A percentile compares a stretch with the other conserved stretches of the same genome.
phyloP scores from a whole-genome alignment of 768 basidiomycete species.

The Rhizopogon roseolus region DNA sequence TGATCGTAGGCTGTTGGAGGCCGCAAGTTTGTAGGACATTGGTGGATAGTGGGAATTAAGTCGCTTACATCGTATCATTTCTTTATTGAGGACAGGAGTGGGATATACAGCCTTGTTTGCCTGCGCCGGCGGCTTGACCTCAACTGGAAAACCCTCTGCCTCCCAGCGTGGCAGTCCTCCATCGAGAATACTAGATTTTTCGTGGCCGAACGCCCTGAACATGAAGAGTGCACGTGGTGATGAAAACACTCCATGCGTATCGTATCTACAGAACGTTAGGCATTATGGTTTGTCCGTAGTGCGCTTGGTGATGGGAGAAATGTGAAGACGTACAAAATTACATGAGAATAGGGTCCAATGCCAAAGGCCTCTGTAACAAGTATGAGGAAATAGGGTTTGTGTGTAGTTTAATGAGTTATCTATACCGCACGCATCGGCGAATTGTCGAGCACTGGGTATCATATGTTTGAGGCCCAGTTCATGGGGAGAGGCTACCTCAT shows the following conservation, averaged over 20 bases:
- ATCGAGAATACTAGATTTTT: slow-evolving; percentile 80
- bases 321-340: slow-evolving; percentile 60
- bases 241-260: slow-evolving; percentile 86
- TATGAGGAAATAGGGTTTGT: not conserved
- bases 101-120: slow-evolving; percentile 38
- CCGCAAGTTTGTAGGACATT: slow-evolving; percentile 18
- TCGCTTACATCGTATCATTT: slow-evolving; percentile 38
- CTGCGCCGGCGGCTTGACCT: slow-evolving; percentile 25
- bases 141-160: slow-evolving; percentile 56
- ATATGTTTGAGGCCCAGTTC: slow-evolving; percentile 88
- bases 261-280: slow-evolving; percentile 54
- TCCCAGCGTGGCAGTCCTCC: slow-evolving; percentile 90
- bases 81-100: slow-evolving; percentile 45
- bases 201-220: slow-evolving; percentile 89
- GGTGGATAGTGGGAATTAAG: slow-evolving; percentile 27
- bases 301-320: slow-evolving; percentile 1
- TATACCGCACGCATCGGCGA: slow-evolving; percentile 80
- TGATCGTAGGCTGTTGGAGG: slow-evolving; percentile 66
- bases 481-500: slow-evolving; percentile 69
- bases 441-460: slow-evolving; percentile 73
- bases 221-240: slow-evolving; percentile 91
- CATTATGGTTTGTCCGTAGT: slow-evolving; percentile 5
- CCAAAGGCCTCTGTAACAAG: slow-evolving; percentile 56
- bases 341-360: slow-evolving; percentile 68
- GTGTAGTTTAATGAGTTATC: slow-evolving; percentile 6